Conservation (phyloP, 805 yeast species). For the Candida piceae region DNA sequence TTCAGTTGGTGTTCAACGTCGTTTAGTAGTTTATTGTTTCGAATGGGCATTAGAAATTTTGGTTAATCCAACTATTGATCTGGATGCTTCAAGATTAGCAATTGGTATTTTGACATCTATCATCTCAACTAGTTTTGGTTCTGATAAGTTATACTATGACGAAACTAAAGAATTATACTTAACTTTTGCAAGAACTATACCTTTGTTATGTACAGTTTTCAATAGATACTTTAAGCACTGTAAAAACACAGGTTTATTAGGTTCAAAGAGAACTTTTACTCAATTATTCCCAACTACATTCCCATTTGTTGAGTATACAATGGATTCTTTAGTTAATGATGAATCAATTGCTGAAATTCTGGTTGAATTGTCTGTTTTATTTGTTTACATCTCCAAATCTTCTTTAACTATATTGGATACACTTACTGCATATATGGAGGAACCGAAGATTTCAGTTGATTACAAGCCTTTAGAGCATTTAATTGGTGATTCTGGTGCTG, state of each 20-base stretch:
- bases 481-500: conserved; percentile 7
- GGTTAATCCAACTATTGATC: conserved; percentile 40
- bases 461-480: conserved; percentile 8
- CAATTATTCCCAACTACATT: conserved; percentile 60
- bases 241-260: conserved; percentile 36
- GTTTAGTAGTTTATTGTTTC: conserved; percentile 42
- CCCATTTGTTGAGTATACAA: conserved; percentile 60
- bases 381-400: conserved; percentile 46
- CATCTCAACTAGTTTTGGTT: conserved; percentile 28
- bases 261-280: conserved; percentile 60
- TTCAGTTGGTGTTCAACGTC: conserved; percentile 25
- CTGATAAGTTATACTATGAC: conserved; percentile 20
- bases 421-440: conserved; percentile 2
- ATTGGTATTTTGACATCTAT: conserved; percentile 52
- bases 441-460: conserved; percentile 4
- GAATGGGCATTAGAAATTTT: conserved; percentile 58
- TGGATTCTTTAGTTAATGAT: conserved; percentile 71
- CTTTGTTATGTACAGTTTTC: conserved; percentile 48
- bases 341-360: conserved; percentile 66
- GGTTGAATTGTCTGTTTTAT: conserved; percentile 62
- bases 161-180: conserved; percentile 35
- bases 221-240: conserved; percentile 48
- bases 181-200: conserved; percentile 47
- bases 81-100: conserved; percentile 62
- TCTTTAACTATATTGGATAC: conserved; percentile 7